Base-by-base conservation (phyloP, 2,329 filamentous ascomycete species). In the Triangularia setosa region DNA sequence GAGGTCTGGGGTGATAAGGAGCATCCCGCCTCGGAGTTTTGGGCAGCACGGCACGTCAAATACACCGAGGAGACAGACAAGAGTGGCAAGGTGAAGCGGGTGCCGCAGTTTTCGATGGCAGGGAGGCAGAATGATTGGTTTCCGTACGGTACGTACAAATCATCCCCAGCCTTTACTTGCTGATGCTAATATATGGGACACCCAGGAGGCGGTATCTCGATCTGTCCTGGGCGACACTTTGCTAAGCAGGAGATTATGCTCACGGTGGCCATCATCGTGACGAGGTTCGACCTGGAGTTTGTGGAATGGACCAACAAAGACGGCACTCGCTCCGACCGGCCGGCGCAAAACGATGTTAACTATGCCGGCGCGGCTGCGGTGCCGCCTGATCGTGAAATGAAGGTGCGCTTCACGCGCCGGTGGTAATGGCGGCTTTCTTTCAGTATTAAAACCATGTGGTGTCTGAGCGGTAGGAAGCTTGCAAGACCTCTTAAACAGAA, bases 241-340 rank as follows among this genome's bases (percentile, higher is more conserved):
- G 77, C 78, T 0, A 80, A 80, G 66, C 72, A 73, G 53, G 76
- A 79, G 69, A 75, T 80, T 27, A 66, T 80, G 8, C 44, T 74
- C 11, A 70, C 72, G 1, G 54, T 77, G 1, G 76, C 75, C 7
- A 65, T 75, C 25, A 33, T 78, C 2, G 62, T 76, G 1, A 63
- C 65, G 1, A 65, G 52, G 5, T 77, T 76, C 24, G 75, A 78
- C 27, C 65, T 77, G 12, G 72, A 76, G 58, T 70, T 76, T 56
- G 60, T 67, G 14, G 62, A 58, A 28, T 68, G 66, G 66, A 57
- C 35, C 1, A 33, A 28, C 1, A 5, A 40, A 21, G 68, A 71
- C 35, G 68, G 68, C 7, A 52, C 63, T 9, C 27, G 55, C 2
- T 67, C 67, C 1, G 62, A 68, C 21, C 35, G 67, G 27, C 59